Evolutionary conservation across 2,329 filamentous ascomycete genomes (phyloP), one percentile per base, ranked within the genome.

Genomic region (Aspergillus calidoustus): DNA sequence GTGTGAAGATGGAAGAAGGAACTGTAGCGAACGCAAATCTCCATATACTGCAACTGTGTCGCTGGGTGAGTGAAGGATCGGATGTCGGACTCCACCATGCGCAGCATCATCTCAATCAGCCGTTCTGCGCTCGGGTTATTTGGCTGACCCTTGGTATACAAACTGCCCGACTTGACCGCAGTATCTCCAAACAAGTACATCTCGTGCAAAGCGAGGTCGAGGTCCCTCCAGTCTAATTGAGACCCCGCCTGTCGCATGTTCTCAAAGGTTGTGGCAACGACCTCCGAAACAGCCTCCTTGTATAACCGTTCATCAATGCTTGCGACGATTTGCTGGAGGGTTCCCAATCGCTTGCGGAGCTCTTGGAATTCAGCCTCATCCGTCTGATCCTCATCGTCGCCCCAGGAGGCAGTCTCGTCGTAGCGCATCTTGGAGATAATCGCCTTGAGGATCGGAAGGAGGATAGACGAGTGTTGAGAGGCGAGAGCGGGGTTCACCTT

Each of bases 281-380:
- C 84, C 61, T 90, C 91, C 71, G 91, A 96, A 58, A 99, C 83
- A 44, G 91, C 91, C 48, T 97, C 89, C 72, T 97, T 90, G 75
- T 96, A 98, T 31, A 98, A 85, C 47, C 82, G 81, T 76, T 98
- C 92, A 73, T 98, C 92, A 54, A 97, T 91, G 9, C 90, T 89
- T 17, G 95, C 93, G 55, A 98, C 89, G 46, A 91, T 93, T 81
- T 97, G 96, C 76, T 99, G 95, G 47, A 99, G 82, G 46, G 93
- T 89, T 76, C 96, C 92, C 52, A 99, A 82, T 69, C 92, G 87
- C 76, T 96, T 96, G 62, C 96, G 88, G 57, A 99, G 84, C 69
- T 99, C 95, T 73, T 96, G 91, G 70, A 99, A 99, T 75, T 99
- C 95, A 28, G 94, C 95, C 79, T 99, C 95, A 70, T 98, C 95